phyloP scores from a whole-genome alignment of 768 basidiomycete species.

The Hygrocybe punicea region DNA sequence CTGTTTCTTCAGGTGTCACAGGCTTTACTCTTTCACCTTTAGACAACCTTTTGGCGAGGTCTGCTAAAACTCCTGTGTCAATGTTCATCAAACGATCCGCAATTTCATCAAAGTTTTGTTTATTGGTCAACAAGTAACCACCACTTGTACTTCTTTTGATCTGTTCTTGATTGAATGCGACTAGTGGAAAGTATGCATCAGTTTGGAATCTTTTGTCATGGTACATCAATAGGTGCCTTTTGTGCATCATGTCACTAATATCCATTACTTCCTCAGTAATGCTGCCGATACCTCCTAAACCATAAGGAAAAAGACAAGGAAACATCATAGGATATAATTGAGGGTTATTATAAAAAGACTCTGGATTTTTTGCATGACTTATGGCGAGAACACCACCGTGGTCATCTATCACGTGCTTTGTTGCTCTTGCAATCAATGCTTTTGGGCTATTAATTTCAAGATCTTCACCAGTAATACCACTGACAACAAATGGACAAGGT shows the following conservation, averaged over 20 bases:
- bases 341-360: conserved; percentile 25
- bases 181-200: conserved; percentile 36
- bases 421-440: conserved; percentile 20
- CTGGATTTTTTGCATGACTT: conserved; percentile 15
- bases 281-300: conserved; percentile 17
- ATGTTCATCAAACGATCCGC: conserved; percentile 18
- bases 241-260: conserved; percentile 17
- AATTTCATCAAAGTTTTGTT: conserved; percentile 25
- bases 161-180: conserved; percentile 42
- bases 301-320: conserved; percentile 37
- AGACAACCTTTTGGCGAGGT: conserved; percentile 19
- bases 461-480: conserved; percentile 31
- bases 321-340: conserved; percentile 33
- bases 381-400: conserved; percentile 19
- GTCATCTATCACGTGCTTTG: conserved; percentile 17
- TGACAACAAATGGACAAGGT: conserved; percentile 37
- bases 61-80: conserved; percentile 19
- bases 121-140: conserved; percentile 29
- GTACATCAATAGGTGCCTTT: conserved; percentile 31
- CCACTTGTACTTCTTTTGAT: conserved; percentile 27
- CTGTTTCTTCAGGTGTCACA: conserved; percentile 30
- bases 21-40: conserved; percentile 25
- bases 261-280: conserved; percentile 4
- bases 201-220: conserved; percentile 39
- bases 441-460: conserved; percentile 12